Conservation (phyloP, 495 filamentous ascomycete genomes). For the Penicillium daleae region DNA sequence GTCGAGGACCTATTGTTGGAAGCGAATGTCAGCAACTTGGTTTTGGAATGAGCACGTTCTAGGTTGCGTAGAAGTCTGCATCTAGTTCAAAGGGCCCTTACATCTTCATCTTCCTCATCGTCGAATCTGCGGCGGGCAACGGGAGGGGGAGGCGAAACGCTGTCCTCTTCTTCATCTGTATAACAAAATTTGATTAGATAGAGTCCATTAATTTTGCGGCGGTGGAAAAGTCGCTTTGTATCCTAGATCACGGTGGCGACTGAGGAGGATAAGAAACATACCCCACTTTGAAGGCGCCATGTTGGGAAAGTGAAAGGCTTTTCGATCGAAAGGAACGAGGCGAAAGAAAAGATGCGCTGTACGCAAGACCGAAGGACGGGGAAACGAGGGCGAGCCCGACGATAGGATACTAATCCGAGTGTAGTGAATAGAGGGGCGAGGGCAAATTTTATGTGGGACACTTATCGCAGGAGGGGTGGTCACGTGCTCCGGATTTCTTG, state of each 20-base stretch:
- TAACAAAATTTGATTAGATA: conserved; percentile 19
- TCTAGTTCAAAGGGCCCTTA: conserved; percentile 45
- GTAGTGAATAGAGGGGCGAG: conserved; percentile 32
- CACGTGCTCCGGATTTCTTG: conserved; percentile 30
- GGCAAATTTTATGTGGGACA: conserved; percentile 43
- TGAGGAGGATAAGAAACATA: conserved; percentile 39
- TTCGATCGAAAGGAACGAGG: conserved; percentile 16
- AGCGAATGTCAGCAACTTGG: conserved; percentile 16
- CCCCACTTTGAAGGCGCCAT: conserved; percentile 58
- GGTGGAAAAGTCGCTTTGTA: not conserved
- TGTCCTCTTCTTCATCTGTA: conserved; percentile 70
- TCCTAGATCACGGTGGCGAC: not conserved
- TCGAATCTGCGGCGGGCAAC: conserved; percentile 72
- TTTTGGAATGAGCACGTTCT: not conserved
- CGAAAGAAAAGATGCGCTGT: conserved; percentile 21
- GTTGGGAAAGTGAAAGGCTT: conserved; percentile 25
- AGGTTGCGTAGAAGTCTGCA: not conserved
- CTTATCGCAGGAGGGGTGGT: conserved; percentile 28
- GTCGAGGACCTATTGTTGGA: conserved; percentile 73
- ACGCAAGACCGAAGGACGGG: conserved; percentile 20
- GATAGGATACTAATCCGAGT: conserved; percentile 29
- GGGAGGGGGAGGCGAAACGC: conserved; percentile 64
- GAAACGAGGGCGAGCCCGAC: conserved; percentile 25
- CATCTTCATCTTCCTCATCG: conserved; percentile 93
- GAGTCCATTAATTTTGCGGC: not conserved